Base-by-base conservation (phyloP, 768 basidiomycete species). In the Podaxis sp. region DNA sequence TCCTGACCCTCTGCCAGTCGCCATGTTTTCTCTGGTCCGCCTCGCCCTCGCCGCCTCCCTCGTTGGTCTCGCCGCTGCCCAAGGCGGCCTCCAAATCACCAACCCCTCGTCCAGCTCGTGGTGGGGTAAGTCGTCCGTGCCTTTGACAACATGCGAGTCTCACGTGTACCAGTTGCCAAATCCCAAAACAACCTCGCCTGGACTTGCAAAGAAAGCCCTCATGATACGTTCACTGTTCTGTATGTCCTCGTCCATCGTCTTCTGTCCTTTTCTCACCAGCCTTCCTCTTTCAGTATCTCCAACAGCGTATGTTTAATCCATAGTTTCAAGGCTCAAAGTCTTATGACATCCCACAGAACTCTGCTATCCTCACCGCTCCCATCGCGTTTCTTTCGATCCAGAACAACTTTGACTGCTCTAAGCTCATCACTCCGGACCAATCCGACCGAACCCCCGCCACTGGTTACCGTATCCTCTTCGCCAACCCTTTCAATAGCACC, bases 381-480 rank as follows among this genome's bases (percentile, higher is more conserved):
- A 64, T 75, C 15, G 79, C 85, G 44, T 74, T 81, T 73, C 78
- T 89, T 40, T 72, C 85, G 38, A 71, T 80, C 56, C 70, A 87
- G 64, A 67, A 81, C 60, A 86, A 86, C 74, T 84, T 74, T 57
- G 81, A 87, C 53, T 89, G 88, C 73, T 88, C 87, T 8, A 75
- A 80, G 67, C 68, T 72, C 22, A 77, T 90, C 67, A 81, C 79
- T 36, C 68, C 73, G 59, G 74, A 85, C 62, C 79, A 81, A 72
- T 74, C 79, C 42, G 69, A 67, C 68, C 76, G 78, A 22, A 53
- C 79, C n/a, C 72, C 75, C 24, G 82, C 76, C 2, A 71, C 69
- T 19, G 80, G 82, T 54, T 90, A 83, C 74, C 79, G 74, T 52
- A 59, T 90, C 70, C 71, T 72, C 63, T 69, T 90, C 40, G 80